These are phyloP conservation scores for Rhizopogon vesiculosus DNA, from an alignment of 768 basidiomycete species.

Conservation along the genomic window DNA sequence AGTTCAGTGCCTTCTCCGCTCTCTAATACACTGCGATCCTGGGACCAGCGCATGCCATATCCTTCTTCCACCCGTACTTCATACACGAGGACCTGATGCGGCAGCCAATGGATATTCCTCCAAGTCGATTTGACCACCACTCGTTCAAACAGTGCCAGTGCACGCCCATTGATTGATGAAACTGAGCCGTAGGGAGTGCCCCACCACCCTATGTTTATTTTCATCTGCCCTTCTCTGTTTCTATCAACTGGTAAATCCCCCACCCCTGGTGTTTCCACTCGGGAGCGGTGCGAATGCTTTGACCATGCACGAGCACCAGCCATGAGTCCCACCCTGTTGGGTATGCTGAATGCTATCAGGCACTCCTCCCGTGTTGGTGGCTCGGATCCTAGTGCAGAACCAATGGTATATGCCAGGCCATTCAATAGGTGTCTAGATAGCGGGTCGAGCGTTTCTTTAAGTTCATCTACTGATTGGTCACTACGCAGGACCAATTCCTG, in stretches of 20 bases:
- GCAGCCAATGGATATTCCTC: constrained; percentile 65
- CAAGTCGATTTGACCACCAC: constrained; percentile 50
- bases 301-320: constrained; percentile 64
- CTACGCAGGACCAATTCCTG: constrained; percentile 8
- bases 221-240: constrained; percentile 11
- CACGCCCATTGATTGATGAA: constrained; percentile 45
- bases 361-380: constrained; percentile 49
- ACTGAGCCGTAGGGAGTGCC: constrained; percentile 52
- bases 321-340: constrained; percentile 48
- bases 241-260: neutral
- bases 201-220: constrained; percentile 49
- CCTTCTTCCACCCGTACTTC: constrained; percentile 55
- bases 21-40: constrained; percentile 29
- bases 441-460: constrained; percentile 16
- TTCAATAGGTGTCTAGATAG: constrained; percentile 42
- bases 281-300: constrained; percentile 58
- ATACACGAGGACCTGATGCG: constrained; percentile 58
- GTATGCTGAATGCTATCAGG: constrained; percentile 42
- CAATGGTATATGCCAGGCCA: constrained; percentile 54
- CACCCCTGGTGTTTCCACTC: neutral
- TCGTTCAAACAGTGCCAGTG: constrained; percentile 47
- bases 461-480: constrained; percentile 13
- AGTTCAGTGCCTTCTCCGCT: constrained; percentile 6
- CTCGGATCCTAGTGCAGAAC: constrained; percentile 49
- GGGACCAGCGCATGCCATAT: constrained; percentile 68